Evolutionary conservation across 2,329 filamentous ascomycete species (phyloP).

Genomic region (Aspergillus fijiensis): DNA sequence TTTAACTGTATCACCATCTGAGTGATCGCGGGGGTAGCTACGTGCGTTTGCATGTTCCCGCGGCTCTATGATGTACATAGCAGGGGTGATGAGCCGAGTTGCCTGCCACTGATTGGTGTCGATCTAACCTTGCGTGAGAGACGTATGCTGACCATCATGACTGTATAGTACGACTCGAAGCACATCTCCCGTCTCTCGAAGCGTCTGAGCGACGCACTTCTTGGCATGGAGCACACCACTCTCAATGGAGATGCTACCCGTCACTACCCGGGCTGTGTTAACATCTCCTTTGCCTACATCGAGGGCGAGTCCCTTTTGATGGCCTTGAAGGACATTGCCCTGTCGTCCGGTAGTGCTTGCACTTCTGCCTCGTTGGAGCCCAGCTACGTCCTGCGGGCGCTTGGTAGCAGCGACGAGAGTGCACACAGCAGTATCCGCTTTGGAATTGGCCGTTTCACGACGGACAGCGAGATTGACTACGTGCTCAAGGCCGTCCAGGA

Average conservation of each 20-base stretch:
- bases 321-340: constrained; percentile 95
- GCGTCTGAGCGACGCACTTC: constrained; percentile 75
- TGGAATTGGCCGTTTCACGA: constrained; percentile 95
- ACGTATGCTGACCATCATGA: constrained; percentile 10
- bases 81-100: constrained; percentile 62
- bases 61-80: constrained; percentile 61
- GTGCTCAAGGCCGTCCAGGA: constrained; percentile 91
- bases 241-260: constrained; percentile 81
- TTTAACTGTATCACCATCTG: constrained; percentile 70
- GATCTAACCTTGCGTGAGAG: not conserved
- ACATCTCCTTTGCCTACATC: constrained; percentile 97
- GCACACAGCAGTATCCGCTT: constrained; percentile 98
- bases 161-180: constrained; percentile 92
- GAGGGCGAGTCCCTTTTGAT: constrained; percentile 97
- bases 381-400: constrained; percentile 88
- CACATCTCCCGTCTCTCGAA: constrained; percentile 81
- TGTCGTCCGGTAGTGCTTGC: constrained; percentile 95
- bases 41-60: constrained; percentile 35
- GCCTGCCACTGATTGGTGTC: constrained; percentile 13
- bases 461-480: constrained; percentile 93
- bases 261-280: constrained; percentile 96
- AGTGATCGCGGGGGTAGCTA: constrained; percentile 60
- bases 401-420: constrained; percentile 95
- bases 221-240: constrained; percentile 85
- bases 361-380: constrained; percentile 96